Evolutionary conservation across 2,329 filamentous ascomycete genomes (phyloP).

Genomic region (Neonectria hederae): DNA sequence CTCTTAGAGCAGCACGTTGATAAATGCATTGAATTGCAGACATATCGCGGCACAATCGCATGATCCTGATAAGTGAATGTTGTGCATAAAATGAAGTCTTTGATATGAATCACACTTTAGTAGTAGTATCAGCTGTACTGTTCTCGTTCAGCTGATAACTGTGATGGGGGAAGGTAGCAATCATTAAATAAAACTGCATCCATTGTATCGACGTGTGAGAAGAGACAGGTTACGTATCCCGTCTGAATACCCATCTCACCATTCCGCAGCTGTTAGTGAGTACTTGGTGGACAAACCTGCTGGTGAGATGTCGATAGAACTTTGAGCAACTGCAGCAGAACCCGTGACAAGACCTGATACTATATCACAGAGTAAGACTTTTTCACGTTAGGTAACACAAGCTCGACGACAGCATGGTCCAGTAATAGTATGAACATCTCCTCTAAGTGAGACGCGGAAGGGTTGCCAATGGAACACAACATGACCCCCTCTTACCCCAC

Average conservation of each 20-base stretch:
- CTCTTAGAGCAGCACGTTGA: slow-evolving; percentile 31
- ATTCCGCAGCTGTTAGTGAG: background rate
- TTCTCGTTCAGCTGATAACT: background rate
- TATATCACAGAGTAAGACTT: background rate
- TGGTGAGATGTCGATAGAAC: background rate
- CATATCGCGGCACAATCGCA: slow-evolving; percentile 12
- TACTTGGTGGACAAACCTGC: background rate
- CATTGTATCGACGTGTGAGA: no score
- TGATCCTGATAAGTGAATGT: background rate
- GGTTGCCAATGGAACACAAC: background rate
- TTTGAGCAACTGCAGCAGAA: background rate
- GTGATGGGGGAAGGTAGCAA: no score
- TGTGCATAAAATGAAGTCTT: background rate
- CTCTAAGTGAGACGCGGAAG: background rate
- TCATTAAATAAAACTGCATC: no score
- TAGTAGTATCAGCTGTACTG: background rate
- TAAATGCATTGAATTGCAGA: slow-evolving; percentile 36
- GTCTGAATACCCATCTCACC: background rate
- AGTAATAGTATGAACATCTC: background rate
- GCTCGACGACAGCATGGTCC: background rate
- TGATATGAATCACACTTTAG: background rate
- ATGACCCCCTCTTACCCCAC: slow-evolving; percentile 5
- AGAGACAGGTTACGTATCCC: no score
- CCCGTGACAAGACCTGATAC: background rate
- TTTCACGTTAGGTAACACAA: background rate